Evolutionary conservation across 1,284 basidiomycete genomes (phyloP).

Genomic region (Coniferiporia sulphurascens): DNA sequence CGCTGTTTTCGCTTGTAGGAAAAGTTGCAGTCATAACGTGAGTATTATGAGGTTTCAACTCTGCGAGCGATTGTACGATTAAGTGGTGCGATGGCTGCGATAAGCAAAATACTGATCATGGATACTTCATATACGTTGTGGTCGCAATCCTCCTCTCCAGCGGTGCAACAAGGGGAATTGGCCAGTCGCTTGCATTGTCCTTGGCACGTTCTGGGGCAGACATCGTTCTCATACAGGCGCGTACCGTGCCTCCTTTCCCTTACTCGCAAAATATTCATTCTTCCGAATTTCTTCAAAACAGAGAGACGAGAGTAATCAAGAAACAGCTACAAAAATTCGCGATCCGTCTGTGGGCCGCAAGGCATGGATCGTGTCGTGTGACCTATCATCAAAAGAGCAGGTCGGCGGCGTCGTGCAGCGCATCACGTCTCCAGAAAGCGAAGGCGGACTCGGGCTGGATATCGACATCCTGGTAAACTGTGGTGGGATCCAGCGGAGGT

Average conservation of each 20-base stretch:
- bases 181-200: constrained; percentile 15
- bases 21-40: constrained; percentile 15
- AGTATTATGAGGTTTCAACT: not conserved
- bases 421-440: constrained; percentile 58
- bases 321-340: constrained; percentile 14
- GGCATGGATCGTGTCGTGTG: constrained; percentile 38
- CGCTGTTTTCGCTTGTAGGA: constrained; percentile 15
- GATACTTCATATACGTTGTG: not conserved
- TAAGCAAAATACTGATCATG: not conserved
- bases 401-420: constrained; percentile 64
- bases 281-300: not conserved
- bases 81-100: too few relatives aligned
- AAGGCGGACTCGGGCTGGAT: constrained; percentile 29
- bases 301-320: constrained; percentile 17
- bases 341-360: constrained; percentile 7
- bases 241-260: not conserved
- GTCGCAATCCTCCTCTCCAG: constrained; percentile 10
- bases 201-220: constrained; percentile 23
- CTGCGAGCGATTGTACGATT: too few relatives aligned
- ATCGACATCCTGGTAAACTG: constrained; percentile 92
- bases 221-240: constrained; percentile 15
- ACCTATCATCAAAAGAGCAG: constrained; percentile 64
- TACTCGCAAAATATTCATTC: not conserved
- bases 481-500: constrained; percentile 88
- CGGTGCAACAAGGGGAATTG: constrained; percentile 22